Conservation (phyloP, 352 stramenopile genomes). For the Globisporangium camurandrum region DNA sequence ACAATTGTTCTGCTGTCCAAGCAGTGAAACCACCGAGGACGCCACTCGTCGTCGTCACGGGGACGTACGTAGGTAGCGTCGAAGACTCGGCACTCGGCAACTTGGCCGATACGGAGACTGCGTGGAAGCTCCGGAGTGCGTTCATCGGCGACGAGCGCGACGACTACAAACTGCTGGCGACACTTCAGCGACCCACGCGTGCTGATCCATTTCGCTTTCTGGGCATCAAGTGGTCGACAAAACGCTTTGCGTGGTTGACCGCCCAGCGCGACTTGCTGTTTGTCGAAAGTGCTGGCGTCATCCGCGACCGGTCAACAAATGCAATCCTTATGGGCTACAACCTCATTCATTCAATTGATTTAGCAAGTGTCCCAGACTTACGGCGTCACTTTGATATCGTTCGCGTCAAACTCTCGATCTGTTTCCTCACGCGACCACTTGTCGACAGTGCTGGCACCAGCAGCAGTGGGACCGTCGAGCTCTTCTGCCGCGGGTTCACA, state of each 20-base stretch:
- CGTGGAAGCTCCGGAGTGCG: not conserved
- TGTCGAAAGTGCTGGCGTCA: constrained; percentile 7
- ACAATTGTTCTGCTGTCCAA: too few relatives aligned
- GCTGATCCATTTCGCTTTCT: constrained; percentile 39
- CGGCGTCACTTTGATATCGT: constrained; percentile 14
- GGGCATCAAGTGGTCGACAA: constrained; percentile 32
- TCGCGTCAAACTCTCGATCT: constrained; percentile 18
- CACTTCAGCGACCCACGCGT: constrained; percentile 19
- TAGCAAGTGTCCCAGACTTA: constrained; percentile 8
- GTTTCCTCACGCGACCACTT: constrained; percentile 20
- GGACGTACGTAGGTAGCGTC: not conserved
- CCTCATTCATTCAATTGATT: constrained; percentile 13
- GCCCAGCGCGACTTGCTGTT: constrained; percentile 9
- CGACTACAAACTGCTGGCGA: constrained; percentile 25
- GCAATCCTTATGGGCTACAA: constrained; percentile 6
- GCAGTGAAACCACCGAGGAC: too few relatives aligned
- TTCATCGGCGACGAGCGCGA: not conserved
- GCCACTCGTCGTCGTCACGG: too few relatives aligned
- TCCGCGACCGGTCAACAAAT: constrained; percentile 3
- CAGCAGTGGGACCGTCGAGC: too few relatives aligned
- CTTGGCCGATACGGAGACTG: not conserved
- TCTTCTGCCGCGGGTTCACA: constrained; percentile 22
- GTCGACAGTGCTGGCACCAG: constrained; percentile 8
- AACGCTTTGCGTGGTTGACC: constrained; percentile 1
- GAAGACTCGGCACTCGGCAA: not conserved